phyloP scores from a whole-genome alignment of 148 eudicot genomes.

The Silene uniflora region DNA sequence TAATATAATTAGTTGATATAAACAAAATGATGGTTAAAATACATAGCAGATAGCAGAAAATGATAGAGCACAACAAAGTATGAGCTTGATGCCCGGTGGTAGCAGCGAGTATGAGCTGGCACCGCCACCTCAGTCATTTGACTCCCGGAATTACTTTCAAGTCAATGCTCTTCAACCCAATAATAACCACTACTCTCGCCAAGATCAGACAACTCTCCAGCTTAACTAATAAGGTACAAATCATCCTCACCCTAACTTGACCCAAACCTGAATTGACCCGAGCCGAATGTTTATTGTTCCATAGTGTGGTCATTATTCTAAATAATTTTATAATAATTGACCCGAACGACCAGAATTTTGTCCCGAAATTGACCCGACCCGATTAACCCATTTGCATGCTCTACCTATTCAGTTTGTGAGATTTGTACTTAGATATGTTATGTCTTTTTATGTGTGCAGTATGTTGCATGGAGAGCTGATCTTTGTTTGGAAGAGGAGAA shows the following conservation, averaged over 20 bases:
- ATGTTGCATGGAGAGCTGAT: not conserved
- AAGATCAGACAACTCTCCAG: slow-evolving; percentile 69
- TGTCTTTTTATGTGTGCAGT: slow-evolving; percentile 1
- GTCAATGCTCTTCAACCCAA: slow-evolving; percentile 64
- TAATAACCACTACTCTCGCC: slow-evolving; percentile 54
- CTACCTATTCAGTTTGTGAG: no score
- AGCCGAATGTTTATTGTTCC: no score
- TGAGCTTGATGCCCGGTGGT: slow-evolving; percentile 81
- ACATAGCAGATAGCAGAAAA: slow-evolving; percentile 67
- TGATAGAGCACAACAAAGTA: slow-evolving; percentile 81
- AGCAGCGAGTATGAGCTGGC: slow-evolving; percentile 51
- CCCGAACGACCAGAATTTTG: no score
- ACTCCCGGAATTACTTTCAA: slow-evolving; percentile 76
- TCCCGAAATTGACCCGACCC: no score
- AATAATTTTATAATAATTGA: no score
- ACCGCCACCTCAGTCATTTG: slow-evolving; percentile 56
- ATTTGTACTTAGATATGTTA: not conserved
- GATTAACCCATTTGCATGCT: no score
- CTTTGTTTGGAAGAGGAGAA: slow-evolving; percentile 7
- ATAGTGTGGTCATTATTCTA: no score
- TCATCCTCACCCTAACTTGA: not conserved
- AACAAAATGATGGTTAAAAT: not conserved
- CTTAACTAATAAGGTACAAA: slow-evolving; percentile 32
- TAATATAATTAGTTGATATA: not conserved
- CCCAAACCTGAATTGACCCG: no score